A percentile compares a stretch with the other conserved stretches of the same genome.
Conservation (phyloP, 495 filamentous ascomycete genomes). For the Chaetomium fimeti region DNA sequence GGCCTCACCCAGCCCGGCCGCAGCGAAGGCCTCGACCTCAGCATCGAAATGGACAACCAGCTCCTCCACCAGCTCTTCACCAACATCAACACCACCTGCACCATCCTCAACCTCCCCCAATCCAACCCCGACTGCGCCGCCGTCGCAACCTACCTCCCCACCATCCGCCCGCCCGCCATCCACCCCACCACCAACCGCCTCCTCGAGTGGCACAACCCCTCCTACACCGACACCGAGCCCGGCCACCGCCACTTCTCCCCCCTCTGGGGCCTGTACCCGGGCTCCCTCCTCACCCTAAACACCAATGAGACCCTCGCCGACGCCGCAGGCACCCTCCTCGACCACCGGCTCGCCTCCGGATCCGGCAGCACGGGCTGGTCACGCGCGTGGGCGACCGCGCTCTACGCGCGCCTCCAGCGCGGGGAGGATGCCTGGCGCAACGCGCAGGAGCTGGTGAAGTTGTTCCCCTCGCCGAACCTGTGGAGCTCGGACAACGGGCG, state of each 20-base stretch:
- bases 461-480: neutral
- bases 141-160: neutral
- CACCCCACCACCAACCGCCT: neutral
- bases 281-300: neutral
- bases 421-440: neutral
- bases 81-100: neutral
- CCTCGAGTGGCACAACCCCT: neutral
- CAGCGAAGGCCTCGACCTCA: constrained; percentile 32
- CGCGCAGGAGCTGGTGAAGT: neutral
- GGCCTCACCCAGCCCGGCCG: constrained; percentile 31
- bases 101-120: neutral
- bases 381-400: neutral
- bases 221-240: constrained; percentile 1
- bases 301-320: neutral
- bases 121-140: neutral
- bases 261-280: neutral
- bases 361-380: neutral
- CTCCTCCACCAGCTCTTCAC: constrained; percentile 10
- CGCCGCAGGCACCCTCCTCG: neutral
- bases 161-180: neutral
- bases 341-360: neutral
- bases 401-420: neutral
- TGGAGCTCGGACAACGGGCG: constrained; percentile 1
- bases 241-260: constrained; percentile 1
- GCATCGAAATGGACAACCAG: constrained; percentile 12